These are phyloP conservation scores for Naganishia kalamii DNA, from an alignment of 768 basidiomycete genomes.

Conservation along the genomic window DNA sequence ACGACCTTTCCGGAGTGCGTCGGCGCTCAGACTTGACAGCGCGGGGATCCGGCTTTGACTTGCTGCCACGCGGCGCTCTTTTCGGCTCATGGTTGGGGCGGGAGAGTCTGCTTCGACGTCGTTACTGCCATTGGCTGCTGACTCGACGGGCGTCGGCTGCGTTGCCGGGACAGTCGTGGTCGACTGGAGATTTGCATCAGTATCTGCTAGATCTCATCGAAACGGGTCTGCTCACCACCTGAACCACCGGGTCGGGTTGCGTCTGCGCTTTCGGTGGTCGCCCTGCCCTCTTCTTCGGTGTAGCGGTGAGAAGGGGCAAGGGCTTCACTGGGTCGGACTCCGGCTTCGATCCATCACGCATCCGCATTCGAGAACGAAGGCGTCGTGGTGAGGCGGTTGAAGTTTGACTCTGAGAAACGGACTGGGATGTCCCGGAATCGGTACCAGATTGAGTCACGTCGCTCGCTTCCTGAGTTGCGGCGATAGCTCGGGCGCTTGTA, in stretches of 20 bases:
- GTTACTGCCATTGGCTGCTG: no score
- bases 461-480: background rate
- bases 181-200: background rate
- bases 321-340: background rate
- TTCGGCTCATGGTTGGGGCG: background rate
- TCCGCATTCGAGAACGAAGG: background rate
- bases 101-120: background rate
- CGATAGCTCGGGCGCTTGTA: background rate
- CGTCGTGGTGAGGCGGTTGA: background rate
- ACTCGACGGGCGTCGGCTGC: no score
- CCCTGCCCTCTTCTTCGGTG: background rate
- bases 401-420: background rate
- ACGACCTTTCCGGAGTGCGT: conserved; percentile 8
- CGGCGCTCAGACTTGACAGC: conserved; percentile 9
- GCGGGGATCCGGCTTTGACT: conserved; percentile 12
- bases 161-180: no score
- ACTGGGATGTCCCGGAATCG: conserved; percentile 1
- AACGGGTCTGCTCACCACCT: background rate
- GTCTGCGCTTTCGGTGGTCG: background rate
- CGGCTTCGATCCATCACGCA: background rate
- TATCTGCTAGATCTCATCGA: background rate
- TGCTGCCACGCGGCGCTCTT: background rate
- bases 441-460: background rate
- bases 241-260: background rate
- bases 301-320: background rate